Percentiles rank a stretch among this genome's conserved stretches.
phyloP scores from a whole-genome alignment of 2,329 filamentous ascomycete species.

The Pestalotiopsis sp. region DNA sequence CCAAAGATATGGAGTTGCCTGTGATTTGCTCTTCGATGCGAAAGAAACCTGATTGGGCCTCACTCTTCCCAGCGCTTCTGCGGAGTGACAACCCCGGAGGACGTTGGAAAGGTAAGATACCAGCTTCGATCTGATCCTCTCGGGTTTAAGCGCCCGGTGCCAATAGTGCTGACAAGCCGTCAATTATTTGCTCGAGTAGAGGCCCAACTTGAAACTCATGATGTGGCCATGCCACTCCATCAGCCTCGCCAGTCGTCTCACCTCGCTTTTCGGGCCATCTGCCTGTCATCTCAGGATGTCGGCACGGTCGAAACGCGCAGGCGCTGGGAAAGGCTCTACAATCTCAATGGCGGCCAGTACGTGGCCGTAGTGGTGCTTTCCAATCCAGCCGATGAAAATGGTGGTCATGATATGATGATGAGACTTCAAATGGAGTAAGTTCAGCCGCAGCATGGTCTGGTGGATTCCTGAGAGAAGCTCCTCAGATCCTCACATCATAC shows the following conservation, averaged over 20 bases:
- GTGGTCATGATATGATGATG: constrained; percentile 35
- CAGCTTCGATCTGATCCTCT: not conserved
- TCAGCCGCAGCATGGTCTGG: not conserved
- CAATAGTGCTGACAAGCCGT: not conserved
- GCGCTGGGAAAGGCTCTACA: constrained; percentile 41
- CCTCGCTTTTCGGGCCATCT: constrained; percentile 36
- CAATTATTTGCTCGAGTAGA: constrained; percentile 31
- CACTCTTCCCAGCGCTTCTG: constrained; percentile 24
- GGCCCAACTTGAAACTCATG: constrained; percentile 40
- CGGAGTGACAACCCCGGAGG: constrained; percentile 15
- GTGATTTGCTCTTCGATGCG: constrained; percentile 30
- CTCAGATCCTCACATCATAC: not conserved
- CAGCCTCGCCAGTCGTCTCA: constrained; percentile 12
- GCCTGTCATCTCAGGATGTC: constrained; percentile 40
- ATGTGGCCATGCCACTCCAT: constrained; percentile 41
- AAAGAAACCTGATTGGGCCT: constrained; percentile 27
- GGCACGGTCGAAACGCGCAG: constrained; percentile 25
- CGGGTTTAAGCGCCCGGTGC: not conserved
- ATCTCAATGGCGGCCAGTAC: constrained; percentile 39
- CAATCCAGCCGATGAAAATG: constrained; percentile 25
- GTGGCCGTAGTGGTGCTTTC: constrained; percentile 47
- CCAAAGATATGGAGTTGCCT: constrained; percentile 20
- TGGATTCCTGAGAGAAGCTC: not conserved
- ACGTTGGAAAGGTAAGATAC: constrained; percentile 29
- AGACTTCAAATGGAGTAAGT: constrained; percentile 45